Evolutionary conservation across 306 rosid genomes (phyloP).

Genomic region (Pyrus communis): DNA sequence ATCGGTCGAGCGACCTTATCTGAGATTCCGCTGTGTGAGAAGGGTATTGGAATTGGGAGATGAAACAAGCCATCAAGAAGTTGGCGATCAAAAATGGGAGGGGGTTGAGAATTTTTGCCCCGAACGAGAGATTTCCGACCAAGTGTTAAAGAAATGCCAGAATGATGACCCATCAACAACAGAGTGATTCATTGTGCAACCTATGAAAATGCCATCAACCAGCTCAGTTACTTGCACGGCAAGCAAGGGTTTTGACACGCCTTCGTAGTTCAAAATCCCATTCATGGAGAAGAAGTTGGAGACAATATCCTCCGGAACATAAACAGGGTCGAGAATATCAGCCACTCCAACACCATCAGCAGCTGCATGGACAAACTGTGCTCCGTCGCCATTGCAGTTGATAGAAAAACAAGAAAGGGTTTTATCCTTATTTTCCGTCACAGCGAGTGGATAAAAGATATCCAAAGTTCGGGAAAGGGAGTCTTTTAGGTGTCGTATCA

Average conservation of each 20-base stretch:
- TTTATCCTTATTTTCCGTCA: background rate
- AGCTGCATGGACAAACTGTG: background rate
- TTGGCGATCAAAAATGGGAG: background rate
- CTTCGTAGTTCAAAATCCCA: background rate
- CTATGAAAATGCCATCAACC: constrained; percentile 36
- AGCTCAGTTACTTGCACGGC: constrained; percentile 36
- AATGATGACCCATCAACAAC: constrained; percentile 26
- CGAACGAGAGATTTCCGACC: constrained; percentile 29
- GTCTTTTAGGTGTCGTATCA: constrained; percentile 9
- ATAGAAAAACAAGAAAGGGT: constrained; percentile 8
- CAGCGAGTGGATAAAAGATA: background rate
- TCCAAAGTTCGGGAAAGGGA: background rate
- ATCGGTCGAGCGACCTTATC: background rate
- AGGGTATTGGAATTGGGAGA: constrained; percentile 1
- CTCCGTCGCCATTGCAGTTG: constrained; percentile 18
- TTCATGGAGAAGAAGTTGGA: background rate
- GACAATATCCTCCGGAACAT: background rate
- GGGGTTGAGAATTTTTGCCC: background rate
- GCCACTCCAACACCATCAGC: background rate
- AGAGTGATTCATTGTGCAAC: constrained; percentile 14
- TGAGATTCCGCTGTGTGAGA: background rate
- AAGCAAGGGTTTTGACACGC: background rate
- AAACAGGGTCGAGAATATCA: background rate
- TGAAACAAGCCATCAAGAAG: background rate
- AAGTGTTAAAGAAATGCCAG: constrained; percentile 37